Base-by-base conservation (phyloP, 352 stramenopile genomes). In the Phytopythium mirpurense region DNA sequence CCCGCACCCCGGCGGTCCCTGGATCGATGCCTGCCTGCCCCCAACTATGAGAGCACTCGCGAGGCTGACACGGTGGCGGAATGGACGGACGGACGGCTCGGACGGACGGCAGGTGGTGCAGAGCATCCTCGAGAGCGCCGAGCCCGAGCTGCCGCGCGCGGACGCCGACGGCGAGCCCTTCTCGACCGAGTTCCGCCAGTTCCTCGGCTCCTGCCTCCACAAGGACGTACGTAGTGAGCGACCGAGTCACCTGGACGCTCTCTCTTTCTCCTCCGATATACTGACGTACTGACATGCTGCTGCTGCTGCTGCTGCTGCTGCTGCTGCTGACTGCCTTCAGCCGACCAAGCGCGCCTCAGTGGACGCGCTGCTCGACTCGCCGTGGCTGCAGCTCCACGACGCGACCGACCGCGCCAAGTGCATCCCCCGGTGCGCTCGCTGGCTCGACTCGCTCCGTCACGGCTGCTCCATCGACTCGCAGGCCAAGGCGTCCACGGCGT, bases 91-190 rank as follows among this genome's bases (percentile, higher is more conserved):
- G n/a, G n/a, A n/a, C n/a, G n/a, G n/a, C n/a, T n/a, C n/a, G n/a
- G n/a, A n/a, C n/a, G n/a, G 24, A 40, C 23, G 46, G 8, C 46
- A 89, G 76, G 65, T 91, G 16, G 78, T 91, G 11, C 78, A 89
- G 41, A 88, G 72, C 32, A 88, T 89, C 53, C 74, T 91, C 42
- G 78, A 91, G 59, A 70, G 68, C 18, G 55, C 72, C 0, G 69
- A 81, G 51, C 78, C 75, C 9, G 50, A 65, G 27, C 50, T 90
- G 7, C 71, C 79, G 5, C 38, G 60, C 6, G 54, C 70, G 32
- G 57, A 68, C 16, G 31, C 18, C 16, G 57, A 67, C 23, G 46
- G 62, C 5, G 19, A 58, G 34, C 36, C 52, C 9, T 90, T 90
- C 54, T 70, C 72, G 0, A 35, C 24, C 5, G 78, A 84, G 43